Base-by-base conservation (phyloP, 2,329 filamentous ascomycete species). In the Verticillium nubilum region DNA sequence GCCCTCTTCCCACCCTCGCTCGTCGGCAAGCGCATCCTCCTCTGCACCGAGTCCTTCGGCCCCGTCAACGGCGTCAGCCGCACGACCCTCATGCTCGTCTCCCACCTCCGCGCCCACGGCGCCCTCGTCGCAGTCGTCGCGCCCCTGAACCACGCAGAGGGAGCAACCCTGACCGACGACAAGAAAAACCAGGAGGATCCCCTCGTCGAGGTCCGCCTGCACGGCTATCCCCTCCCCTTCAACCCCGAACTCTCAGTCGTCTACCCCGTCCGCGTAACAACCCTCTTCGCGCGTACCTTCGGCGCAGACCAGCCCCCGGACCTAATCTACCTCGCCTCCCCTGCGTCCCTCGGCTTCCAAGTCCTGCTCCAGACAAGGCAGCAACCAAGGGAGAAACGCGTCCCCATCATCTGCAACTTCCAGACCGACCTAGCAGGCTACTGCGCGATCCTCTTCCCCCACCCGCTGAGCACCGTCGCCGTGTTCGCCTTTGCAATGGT, bases 11-110 rank as follows among this genome's bases (percentile, higher is more conserved):
- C 81, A 0, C 50, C 68, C 1, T 67, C 74, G 9, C 77, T 90
- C n/a, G 73, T 76, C 37, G 85, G 84, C 10, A 87, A 85, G 70
- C 82, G 81, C 62, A 79, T 90, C 62, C 73, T 90, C 7, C 79
- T 90, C 7, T 88, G 86, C 62, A 90, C 87, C 15, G 88, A 90
- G 69, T 90, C 86, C 0, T 87, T 89, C 60, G 87, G 87, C 3
- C 87, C 87, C 0, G 85, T 90, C 68, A 90, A 90, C 67, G 87
- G 88, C n/a, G 87, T 90, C 53, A 88, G 85, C 66, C 80, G 86
- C 62, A 90, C 87, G 4, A 90, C 88, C 0, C 76, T 86, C 65
- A 89, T 86, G 77, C 79, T 90, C 57, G 84, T 90, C 58, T 83
- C 86, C 68, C 87, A 90, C 64, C 76, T 90, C 23, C 81, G 86